Percentiles rank a stretch among this genome's conserved stretches.
These are phyloP conservation scores for Withania somnifera DNA, from an alignment of 305 asterid genomes.

Conservation along the genomic window DNA sequence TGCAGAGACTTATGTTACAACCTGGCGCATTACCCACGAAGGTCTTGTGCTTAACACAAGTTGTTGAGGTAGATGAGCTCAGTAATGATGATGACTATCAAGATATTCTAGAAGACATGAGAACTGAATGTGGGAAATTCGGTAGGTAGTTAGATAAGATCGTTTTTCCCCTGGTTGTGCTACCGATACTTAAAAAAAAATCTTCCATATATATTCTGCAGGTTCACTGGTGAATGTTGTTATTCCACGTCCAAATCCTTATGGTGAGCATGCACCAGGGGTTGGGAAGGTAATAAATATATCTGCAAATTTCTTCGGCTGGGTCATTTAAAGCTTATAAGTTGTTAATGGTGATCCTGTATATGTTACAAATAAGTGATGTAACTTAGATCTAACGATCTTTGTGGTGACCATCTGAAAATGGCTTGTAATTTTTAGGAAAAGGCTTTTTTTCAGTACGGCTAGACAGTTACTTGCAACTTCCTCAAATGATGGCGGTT, in stretches of 20 bases:
- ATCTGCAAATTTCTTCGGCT: background rate
- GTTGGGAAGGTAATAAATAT: constrained; percentile 31
- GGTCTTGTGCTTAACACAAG: constrained; percentile 79
- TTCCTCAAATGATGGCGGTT: background rate
- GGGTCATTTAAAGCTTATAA: background rate
- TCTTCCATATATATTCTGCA: constrained; percentile 5
- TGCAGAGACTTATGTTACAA: constrained; percentile 67
- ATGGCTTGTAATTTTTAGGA: background rate
- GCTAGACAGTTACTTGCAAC: background rate
- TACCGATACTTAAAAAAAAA: background rate
- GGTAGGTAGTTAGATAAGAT: constrained; percentile 39
- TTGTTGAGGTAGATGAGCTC: constrained; percentile 70
- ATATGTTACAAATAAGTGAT: background rate
- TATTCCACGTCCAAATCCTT: constrained; percentile 37
- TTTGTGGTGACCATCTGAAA: background rate
- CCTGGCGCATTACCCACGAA: constrained; percentile 54
- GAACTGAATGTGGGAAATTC: constrained; percentile 80
- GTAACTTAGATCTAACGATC: background rate
- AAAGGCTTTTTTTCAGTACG: background rate
- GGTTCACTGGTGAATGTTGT: constrained; percentile 35
- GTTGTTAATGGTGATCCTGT: background rate
- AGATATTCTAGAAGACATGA: constrained; percentile 94
- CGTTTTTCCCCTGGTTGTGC: background rate
- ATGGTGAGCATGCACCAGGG: constrained; percentile 31
- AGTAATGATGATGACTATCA: constrained; percentile 75